These are phyloP conservation scores for Solanum virginianum DNA, from an alignment of 257 asterid species.

Conservation along the genomic window DNA sequence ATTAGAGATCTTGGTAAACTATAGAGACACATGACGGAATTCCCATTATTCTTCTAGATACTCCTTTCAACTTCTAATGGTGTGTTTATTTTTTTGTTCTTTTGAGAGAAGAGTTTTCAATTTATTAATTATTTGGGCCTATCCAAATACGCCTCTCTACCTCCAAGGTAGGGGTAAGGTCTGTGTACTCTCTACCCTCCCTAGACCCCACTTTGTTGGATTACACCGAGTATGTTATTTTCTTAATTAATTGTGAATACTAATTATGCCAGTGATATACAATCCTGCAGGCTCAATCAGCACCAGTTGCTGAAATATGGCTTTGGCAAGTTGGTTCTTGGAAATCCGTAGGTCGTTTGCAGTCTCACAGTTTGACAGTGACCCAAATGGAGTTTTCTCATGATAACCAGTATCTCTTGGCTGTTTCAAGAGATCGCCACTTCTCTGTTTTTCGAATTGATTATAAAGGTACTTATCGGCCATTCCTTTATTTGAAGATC, in stretches of 20 bases:
- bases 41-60: background rate
- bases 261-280: background rate
- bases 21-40: background rate
- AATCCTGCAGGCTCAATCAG: slow-evolving; percentile 73
- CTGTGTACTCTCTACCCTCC: background rate
- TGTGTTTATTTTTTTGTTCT: too few species aligned
- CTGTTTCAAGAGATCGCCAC: slow-evolving; percentile 95
- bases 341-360: slow-evolving; percentile 79
- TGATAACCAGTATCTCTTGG: slow-evolving; percentile 56
- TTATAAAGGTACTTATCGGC: slow-evolving; percentile 31
- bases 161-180: background rate
- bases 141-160: background rate
- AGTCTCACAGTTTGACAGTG: slow-evolving; percentile 85
- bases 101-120: background rate
- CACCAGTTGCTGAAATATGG: slow-evolving; percentile 91
- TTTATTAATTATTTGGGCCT: background rate
- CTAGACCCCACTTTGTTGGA: accelerated
- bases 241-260: background rate
- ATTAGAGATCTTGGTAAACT: background rate
- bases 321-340: slow-evolving; percentile 90
- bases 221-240: background rate
- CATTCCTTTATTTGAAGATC: background rate
- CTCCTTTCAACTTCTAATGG: background rate
- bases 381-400: slow-evolving; percentile 88
- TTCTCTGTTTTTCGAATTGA: slow-evolving; percentile 62